Conservation (phyloP, 1,284 basidiomycete genomes). For the Papiliotrema terrestris region DNA sequence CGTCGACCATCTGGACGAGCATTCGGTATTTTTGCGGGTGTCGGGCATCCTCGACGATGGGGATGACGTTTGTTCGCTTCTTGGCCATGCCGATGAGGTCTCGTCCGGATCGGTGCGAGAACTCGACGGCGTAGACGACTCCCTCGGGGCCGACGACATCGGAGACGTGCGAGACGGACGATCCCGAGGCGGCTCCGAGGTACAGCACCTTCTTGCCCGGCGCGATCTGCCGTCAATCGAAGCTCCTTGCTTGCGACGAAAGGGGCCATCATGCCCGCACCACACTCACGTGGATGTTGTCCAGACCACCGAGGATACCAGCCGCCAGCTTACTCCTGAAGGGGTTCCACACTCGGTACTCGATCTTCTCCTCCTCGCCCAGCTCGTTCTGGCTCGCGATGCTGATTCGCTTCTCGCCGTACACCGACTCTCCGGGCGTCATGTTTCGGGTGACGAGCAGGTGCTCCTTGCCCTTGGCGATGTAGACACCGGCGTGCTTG, state of each 20-base stretch:
- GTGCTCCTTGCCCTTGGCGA: conserved; percentile 89
- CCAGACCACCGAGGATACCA: conserved; percentile 92
- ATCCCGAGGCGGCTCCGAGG: conserved; percentile 90
- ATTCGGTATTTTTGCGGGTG: conserved; percentile 93
- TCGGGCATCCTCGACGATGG: conserved; percentile 96
- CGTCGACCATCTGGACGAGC: conserved; percentile 88
- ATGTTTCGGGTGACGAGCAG: conserved; percentile 97
- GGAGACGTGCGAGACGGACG: conserved; percentile 96
- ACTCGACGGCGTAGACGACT: conserved; percentile 96
- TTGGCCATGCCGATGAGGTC: conserved; percentile 99
- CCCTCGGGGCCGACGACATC: conserved; percentile 98
- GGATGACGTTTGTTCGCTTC: conserved; percentile 98
- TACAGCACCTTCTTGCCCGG: conserved; percentile 97
- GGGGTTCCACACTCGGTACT: conserved; percentile 99
- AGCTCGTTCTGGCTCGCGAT: conserved; percentile 64
- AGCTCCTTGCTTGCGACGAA: no score
- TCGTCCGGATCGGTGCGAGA: conserved; percentile 92
- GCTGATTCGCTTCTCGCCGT: conserved; percentile 94
- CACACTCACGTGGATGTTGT: conserved; percentile 69
- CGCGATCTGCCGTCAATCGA: conserved; percentile 56
- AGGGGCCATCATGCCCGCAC: not conserved
- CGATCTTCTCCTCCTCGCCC: conserved; percentile 75
- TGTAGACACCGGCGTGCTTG: conserved; percentile 88
- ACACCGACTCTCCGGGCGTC: conserved; percentile 94
- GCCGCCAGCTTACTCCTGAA: conserved; percentile 97